A percentile compares a stretch with the other conserved stretches of the same genome.
phyloP scores from a whole-genome alignment of 2,329 filamentous ascomycete species.

The Alternaria conjuncta region DNA sequence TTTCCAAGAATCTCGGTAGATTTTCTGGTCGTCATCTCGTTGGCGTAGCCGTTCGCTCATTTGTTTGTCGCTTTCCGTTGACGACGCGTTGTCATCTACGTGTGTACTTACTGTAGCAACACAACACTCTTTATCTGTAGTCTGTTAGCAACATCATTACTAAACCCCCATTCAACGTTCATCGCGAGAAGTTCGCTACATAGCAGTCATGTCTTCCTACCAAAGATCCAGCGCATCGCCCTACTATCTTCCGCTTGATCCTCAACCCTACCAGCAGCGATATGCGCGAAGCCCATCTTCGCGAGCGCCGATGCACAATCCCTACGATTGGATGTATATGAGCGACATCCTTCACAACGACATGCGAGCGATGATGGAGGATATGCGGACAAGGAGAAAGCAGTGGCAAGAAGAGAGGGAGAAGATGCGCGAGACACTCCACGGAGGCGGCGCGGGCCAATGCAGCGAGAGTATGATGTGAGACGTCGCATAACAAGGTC shows the following conservation, averaged over 20 bases:
- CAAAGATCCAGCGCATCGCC: background rate
- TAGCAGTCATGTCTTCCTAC: background rate
- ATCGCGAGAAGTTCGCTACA: background rate
- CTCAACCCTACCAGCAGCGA: background rate
- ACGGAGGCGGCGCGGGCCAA: background rate
- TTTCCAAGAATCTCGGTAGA: background rate
- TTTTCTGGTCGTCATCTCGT: background rate
- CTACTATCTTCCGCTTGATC: background rate
- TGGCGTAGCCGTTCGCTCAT: background rate
- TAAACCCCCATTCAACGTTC: background rate
- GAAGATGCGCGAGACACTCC: background rate
- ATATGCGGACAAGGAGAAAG: constrained; percentile 8
- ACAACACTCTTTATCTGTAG: background rate
- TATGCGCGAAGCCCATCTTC: background rate
- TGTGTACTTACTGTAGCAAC: background rate
- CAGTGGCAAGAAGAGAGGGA: constrained; percentile 11
- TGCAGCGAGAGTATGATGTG: background rate
- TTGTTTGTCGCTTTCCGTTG: background rate
- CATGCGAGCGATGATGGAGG: constrained; percentile 5
- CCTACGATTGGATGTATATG: constrained; percentile 7
- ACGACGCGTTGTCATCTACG: background rate
- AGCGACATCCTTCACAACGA: constrained; percentile 3
- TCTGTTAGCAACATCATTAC: background rate
- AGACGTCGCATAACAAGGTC: background rate
- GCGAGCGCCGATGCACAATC: background rate